phyloP scores from a whole-genome alignment of 2,329 filamentous ascomycete species.

The Plectosphaerella plurivora region DNA sequence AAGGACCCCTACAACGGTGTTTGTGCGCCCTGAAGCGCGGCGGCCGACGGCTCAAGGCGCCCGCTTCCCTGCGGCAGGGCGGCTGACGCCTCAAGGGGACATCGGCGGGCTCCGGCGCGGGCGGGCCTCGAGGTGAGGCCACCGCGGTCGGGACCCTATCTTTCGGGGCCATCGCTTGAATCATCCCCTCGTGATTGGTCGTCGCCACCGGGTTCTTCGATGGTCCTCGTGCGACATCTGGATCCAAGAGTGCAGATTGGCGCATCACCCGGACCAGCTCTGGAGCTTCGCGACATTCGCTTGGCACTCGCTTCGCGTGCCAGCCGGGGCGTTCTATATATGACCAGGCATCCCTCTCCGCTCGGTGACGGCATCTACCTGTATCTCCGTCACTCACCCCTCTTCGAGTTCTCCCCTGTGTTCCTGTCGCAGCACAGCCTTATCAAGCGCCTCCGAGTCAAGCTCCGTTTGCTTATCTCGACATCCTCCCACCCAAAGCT shows the following conservation, averaged over 20 bases:
- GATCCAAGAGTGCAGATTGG: background rate
- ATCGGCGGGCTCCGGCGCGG: conserved; percentile 17
- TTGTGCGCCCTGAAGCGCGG: background rate
- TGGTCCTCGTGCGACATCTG: background rate
- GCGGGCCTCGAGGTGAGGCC: conserved; percentile 1
- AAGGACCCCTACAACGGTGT: background rate
- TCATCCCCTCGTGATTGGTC: background rate
- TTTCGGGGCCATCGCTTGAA: background rate
- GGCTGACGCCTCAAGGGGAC: conserved; percentile 5
- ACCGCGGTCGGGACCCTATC: conserved; percentile 1
- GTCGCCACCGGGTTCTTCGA: background rate
- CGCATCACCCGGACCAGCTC: background rate
- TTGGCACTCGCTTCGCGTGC: background rate
- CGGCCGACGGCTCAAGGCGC: background rate
- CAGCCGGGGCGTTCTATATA: background rate
- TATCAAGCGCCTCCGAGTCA: background rate
- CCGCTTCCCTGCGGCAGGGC: background rate
- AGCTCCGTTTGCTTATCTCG: background rate
- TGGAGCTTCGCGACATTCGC: background rate
- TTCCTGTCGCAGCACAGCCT: background rate
- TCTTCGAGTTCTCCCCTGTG: background rate
- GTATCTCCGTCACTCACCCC: background rate
- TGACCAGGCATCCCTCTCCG: background rate
- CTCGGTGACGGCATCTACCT: background rate
- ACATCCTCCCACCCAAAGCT: background rate